Base-by-base conservation (phyloP, 805 yeast genomes). In the Wickerhamomyces alni region DNA sequence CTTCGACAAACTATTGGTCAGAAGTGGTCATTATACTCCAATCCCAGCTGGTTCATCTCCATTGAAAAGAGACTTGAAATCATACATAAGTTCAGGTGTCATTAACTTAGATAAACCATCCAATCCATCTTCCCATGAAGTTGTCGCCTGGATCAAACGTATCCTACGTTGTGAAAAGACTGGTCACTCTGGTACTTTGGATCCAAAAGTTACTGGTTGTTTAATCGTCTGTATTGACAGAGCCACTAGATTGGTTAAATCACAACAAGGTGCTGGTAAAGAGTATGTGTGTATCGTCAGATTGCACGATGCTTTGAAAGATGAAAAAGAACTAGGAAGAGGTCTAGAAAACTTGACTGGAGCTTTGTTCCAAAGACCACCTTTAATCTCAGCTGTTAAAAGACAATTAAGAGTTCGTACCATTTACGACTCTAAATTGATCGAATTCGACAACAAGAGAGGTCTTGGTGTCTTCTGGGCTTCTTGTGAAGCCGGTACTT, bases 221-320 rank as follows among this genome's bases (percentile, higher is more conserved):
- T 75, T 93, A 63, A 93, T 93, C 64, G 99, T 93, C 46, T 93
- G 99, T 77, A 77, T 93, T 52, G 99, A 93, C 68, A 81, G 96
- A 64, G 99, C 99, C 43, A 93, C 99, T 41, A 82, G 99, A 69
- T 75, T 93, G 61, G 99, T 93, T 52, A 93, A 93, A 68, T 87
- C 96, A 40, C 99, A 93, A 72, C 99, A 93, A 69, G 98, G 98
- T 71, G 99, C 99, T 35, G 99, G 99, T 76, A 93, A 93, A 66
- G 99, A 93, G 80, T 93, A 93, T 70, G 99, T 93, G 40, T 93
- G 98, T 74, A 87, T 93, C 52, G 93, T 87, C 43, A 81, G 98
- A 73, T 74, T 93, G 57, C 99, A 93, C 65, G 97, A 91, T 50
- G 88, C 88, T 46, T 72, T 93, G 51, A 80, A 85, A 52, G 96